Evolutionary conservation across 495 filamentous ascomycete genomes (phyloP).

Genomic region (Penicillium paxilli): DNA sequence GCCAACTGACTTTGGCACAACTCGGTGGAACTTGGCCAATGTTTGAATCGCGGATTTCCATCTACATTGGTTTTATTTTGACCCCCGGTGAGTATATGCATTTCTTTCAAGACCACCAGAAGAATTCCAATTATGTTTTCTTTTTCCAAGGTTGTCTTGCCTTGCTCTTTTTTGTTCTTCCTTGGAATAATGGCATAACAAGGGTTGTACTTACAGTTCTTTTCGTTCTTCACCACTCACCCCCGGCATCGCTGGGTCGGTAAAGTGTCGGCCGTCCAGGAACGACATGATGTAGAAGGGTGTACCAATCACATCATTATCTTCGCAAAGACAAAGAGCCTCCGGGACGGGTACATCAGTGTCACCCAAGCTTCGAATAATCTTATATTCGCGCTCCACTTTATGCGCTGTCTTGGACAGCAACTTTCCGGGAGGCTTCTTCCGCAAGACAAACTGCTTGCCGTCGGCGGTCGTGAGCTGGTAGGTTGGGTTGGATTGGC

Average conservation of each 20-base stretch:
- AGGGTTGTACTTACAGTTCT: conserved; percentile 57
- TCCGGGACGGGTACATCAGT: conserved; percentile 87
- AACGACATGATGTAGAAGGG: conserved; percentile 97
- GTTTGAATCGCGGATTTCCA: conserved; percentile 85
- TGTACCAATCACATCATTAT: conserved; percentile 75
- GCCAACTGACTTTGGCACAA: conserved; percentile 64
- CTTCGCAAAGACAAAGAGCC: conserved; percentile 83
- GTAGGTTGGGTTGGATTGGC: conserved; percentile 97
- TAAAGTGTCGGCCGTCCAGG: conserved; percentile 87
- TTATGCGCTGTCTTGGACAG: conserved; percentile 91
- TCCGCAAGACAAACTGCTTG: conserved; percentile 78
- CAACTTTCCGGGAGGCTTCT: conserved; percentile 92
- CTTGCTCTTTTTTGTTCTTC: too few relatives aligned
- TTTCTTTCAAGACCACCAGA: too few relatives aligned
- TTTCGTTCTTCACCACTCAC: conserved; percentile 67
- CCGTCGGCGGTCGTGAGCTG: conserved; percentile 71
- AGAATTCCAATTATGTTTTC: too few relatives aligned
- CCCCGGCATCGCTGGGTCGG: conserved; percentile 78
- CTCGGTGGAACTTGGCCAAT: conserved; percentile 81
- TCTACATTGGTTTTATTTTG: conserved; percentile 31
- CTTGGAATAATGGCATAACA: too few relatives aligned
- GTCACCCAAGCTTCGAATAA: conserved; percentile 76
- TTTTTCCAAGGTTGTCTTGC: too few relatives aligned
- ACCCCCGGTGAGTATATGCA: too few relatives aligned
- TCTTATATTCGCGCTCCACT: conserved; percentile 91